Evolutionary conservation across 2,329 filamentous ascomycete genomes (phyloP).

Genomic region (Sphaceloma murrayae): DNA sequence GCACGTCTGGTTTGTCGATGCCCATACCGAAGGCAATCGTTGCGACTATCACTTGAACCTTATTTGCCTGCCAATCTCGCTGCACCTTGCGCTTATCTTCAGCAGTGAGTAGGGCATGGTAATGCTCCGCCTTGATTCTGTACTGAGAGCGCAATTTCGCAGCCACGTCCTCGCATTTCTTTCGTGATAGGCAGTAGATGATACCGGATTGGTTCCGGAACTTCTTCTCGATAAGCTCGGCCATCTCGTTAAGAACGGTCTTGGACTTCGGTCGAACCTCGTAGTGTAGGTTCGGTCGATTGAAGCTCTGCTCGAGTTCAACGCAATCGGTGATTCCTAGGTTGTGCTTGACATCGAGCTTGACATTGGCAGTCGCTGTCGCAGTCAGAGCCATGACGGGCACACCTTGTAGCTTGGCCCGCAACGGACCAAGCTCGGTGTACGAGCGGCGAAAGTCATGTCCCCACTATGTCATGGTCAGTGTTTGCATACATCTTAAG

Average conservation of each 20-base stretch:
- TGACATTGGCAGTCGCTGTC: constrained; percentile 88
- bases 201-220: constrained; percentile 74
- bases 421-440: constrained; percentile 69
- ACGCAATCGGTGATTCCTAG: constrained; percentile 72
- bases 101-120: constrained; percentile 69
- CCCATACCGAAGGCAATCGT: constrained; percentile 99
- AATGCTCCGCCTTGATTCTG: constrained; percentile 67
- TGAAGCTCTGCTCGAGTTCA: constrained; percentile 86
- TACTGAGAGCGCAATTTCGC: constrained; percentile 51
- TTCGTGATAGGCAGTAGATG: constrained; percentile 82
- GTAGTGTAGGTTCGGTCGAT: constrained; percentile 88
- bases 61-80: constrained; percentile 69
- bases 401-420: constrained; percentile 62
- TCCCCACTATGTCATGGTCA: too few species aligned
- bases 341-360: constrained; percentile 82
- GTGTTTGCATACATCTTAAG: too few species aligned
- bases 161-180: constrained; percentile 72
- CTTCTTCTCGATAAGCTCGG: constrained; percentile 57
- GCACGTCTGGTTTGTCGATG: constrained; percentile 96
- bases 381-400: constrained; percentile 93
- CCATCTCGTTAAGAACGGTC: constrained; percentile 46
- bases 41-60: constrained; percentile 81
- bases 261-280: constrained; percentile 65
- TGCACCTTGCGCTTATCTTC: constrained; percentile 63
- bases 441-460: constrained; percentile 97